Conservation (phyloP, 2,329 filamentous ascomycete genomes). For the Talaromyces sp. region DNA sequence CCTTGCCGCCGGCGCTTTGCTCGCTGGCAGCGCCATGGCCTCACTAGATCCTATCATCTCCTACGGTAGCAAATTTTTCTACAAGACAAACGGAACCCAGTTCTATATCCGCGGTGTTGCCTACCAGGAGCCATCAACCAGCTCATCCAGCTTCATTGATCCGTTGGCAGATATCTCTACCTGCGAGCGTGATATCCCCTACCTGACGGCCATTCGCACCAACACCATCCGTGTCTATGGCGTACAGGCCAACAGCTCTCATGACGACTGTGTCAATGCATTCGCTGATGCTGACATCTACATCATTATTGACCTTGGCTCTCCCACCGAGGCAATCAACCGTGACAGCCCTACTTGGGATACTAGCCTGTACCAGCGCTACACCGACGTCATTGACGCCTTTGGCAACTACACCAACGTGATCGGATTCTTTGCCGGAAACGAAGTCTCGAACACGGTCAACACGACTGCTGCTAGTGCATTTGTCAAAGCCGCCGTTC, state of each 20-base stretch:
- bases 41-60: conserved; percentile 43
- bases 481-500: conserved; percentile 95
- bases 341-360: conserved; percentile 76
- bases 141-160: conserved; percentile 62
- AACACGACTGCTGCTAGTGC: conserved; percentile 89
- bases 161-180: conserved; percentile 67
- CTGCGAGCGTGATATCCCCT: conserved; percentile 83
- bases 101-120: conserved; percentile 91
- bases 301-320: conserved; percentile 83
- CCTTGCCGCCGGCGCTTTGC: conserved; percentile 50
- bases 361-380: conserved; percentile 70
- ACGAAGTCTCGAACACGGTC: conserved; percentile 86
- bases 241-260: conserved; percentile 73
- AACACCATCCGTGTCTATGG: conserved; percentile 96
- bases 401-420: conserved; percentile 82
- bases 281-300: conserved; percentile 88
- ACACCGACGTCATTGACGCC: conserved; percentile 77
- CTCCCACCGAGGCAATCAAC: conserved; percentile 80
- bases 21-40: conserved; percentile 47
- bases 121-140: conserved; percentile 63
- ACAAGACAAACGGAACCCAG: conserved; percentile 71
- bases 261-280: conserved; percentile 77
- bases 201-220: conserved; percentile 72
- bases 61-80: conserved; percentile 83
- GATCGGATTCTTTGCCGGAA: conserved; percentile 96